These are phyloP conservation scores for Sugiyamaella japonica DNA, from an alignment of 1,139 yeast genomes.

Conservation along the genomic window DNA sequence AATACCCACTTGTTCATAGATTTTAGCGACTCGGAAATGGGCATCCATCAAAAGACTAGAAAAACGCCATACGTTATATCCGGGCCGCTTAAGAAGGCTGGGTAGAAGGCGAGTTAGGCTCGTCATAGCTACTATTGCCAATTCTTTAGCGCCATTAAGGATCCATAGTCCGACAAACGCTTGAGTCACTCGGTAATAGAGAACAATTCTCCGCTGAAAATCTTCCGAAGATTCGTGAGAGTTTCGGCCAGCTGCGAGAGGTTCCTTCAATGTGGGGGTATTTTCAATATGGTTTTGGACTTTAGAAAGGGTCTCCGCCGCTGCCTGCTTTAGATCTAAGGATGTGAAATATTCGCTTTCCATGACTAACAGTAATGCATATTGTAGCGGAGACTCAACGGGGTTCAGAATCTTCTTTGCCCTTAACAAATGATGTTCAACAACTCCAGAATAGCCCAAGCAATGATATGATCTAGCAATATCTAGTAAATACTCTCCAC, in stretches of 20 bases:
- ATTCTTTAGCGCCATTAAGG: conserved; percentile 3
- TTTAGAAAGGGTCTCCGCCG: background rate
- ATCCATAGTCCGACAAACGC: conserved; percentile 7
- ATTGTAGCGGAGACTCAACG: background rate
- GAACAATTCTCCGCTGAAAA: conserved; percentile 14
- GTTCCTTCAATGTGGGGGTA: conserved; percentile 1
- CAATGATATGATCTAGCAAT: conserved; percentile 15
- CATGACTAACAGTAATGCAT: conserved; percentile 5
- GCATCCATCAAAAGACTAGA: conserved; percentile 26
- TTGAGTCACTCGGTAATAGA: conserved; percentile 8
- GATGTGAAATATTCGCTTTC: conserved; percentile 14
- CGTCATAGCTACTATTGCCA: conserved; percentile 13
- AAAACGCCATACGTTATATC: conserved; percentile 2
- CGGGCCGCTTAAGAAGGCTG: conserved; percentile 1
- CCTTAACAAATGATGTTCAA: conserved; percentile 1
- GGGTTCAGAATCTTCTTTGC: background rate
- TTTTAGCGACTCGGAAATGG: conserved; percentile 26
- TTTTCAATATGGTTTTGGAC: conserved; percentile 6
- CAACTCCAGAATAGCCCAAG: conserved; percentile 5
- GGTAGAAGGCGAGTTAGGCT: conserved; percentile 13
- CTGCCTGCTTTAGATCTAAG: conserved; percentile 8
- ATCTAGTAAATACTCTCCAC: background rate
- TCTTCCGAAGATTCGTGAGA: conserved; percentile 10
- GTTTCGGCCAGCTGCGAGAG: conserved; percentile 13
- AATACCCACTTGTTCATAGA: conserved; percentile 32